Conservation (phyloP, 1,284 basidiomycete species). For the Kalmanozyma brasiliensis region DNA sequence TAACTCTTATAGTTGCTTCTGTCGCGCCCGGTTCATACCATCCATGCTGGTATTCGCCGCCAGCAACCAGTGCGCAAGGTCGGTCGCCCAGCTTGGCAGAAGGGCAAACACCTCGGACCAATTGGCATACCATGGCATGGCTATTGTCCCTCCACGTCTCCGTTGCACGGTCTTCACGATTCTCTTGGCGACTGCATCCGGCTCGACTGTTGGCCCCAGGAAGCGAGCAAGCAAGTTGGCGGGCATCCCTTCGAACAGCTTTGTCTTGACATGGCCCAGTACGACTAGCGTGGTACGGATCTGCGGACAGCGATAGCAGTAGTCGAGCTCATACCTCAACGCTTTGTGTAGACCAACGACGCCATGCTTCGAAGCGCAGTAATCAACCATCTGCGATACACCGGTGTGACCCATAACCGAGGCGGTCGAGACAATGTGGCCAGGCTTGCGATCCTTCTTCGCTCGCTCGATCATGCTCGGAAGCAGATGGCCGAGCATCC, state of each 20-base stretch:
- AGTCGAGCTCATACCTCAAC: constrained; percentile 62
- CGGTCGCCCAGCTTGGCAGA: constrained; percentile 48
- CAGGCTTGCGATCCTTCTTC: constrained; percentile 73
- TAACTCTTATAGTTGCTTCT: constrained; percentile 9
- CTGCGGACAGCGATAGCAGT: constrained; percentile 38
- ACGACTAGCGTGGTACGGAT: constrained; percentile 60
- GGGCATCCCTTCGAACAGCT: constrained; percentile 50
- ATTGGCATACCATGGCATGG: constrained; percentile 56
- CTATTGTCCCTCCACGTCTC: constrained; percentile 49
- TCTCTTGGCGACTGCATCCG: constrained; percentile 38
- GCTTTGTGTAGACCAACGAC: constrained; percentile 65
- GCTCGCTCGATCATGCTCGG: constrained; percentile 78
- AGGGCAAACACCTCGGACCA: constrained; percentile 49
- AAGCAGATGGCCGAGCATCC: constrained; percentile 90
- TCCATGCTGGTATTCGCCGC: constrained; percentile 41
- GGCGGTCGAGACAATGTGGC: constrained; percentile 79
- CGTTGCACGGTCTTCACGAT: constrained; percentile 45
- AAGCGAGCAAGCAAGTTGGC: constrained; percentile 47
- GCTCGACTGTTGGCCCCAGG: constrained; percentile 50
- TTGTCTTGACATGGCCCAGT: constrained; percentile 58
- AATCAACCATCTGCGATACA: constrained; percentile 76
- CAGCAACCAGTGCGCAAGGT: constrained; percentile 37
- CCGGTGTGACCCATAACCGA: constrained; percentile 82
- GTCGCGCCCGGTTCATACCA: constrained; percentile 25
- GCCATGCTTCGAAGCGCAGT: constrained; percentile 66